Evolutionary conservation across 306 rosid genomes (phyloP), one percentile per base, ranked within the genome.

Genomic region (Quercus berberidifolia): DNA sequence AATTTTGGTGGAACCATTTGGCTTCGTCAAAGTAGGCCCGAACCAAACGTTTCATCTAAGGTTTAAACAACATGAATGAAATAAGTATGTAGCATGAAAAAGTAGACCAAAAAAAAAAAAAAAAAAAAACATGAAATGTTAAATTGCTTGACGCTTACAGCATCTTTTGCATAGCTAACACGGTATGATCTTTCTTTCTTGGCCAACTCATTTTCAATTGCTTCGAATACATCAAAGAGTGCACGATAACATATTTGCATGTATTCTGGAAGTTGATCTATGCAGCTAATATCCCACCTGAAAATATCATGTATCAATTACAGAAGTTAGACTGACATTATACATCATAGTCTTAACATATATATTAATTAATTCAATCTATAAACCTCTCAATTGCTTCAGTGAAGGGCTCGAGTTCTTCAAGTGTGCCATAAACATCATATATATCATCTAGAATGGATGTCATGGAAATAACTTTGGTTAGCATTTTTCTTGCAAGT

Each of bases 371-470:
- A 49, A 49, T 49, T 49, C 54, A 10, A 12, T 49, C 1, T 49
- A 49, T 20, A 14, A 25, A 88, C 93, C 89, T 89, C 11, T 83
- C 75, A 13, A 87, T 62, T 69, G 88, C 92, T 17, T 60, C 14
- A 1, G 87, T 89, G 23, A 91, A 78, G 41, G 79, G 54, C 21
- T 60, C 81, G 1, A 91, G 79, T 6, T 91, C 96, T 23, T 88
- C 89, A 14, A 84, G 17, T n/a, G 90, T 84, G 5, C 91, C 93
- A 70, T 78, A 86, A 2, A 63, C 84, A 35, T 89, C 96, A 54
- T 89, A 91, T 7, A 76, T 76, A 58, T 87, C 91, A 73, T 89
- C 90, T 38, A 91, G 35, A 0, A 77, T 41, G 2, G 90, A 64
- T 28, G 52, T 5, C 19, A 82, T 30, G 1, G 72, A 76, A 2